phyloP scores from a whole-genome alignment of 305 asterid species.

The Petunia hybrid region DNA sequence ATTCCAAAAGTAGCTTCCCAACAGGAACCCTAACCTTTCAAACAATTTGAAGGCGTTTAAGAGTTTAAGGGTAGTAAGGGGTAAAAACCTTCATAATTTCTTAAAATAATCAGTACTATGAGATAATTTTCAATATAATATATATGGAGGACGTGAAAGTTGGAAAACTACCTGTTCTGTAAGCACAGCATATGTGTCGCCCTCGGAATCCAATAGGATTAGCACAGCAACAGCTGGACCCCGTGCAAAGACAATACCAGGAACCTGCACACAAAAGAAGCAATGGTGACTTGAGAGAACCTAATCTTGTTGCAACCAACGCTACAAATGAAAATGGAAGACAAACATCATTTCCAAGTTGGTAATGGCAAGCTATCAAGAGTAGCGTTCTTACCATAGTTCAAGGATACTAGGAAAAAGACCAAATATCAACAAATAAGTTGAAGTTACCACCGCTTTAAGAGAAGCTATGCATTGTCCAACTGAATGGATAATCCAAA shows the following conservation, averaged over 20 bases:
- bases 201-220: constrained; percentile 82
- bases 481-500: constrained; percentile 24
- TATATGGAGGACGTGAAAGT: neutral
- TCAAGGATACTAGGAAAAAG: constrained; percentile 3
- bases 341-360: neutral
- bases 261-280: constrained; percentile 58
- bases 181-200: constrained; percentile 85
- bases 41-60: constrained; percentile 36
- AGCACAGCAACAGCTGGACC: constrained; percentile 97
- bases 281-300: neutral
- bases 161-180: constrained; percentile 77
- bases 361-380: constrained; percentile 9
- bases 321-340: neutral
- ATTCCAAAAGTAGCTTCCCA: constrained; percentile 87
- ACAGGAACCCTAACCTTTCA: constrained; percentile 94
- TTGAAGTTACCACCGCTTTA: neutral
- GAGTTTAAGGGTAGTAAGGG: constrained; percentile 21
- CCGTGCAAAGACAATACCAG: constrained; percentile 92
- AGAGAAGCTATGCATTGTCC: constrained; percentile 7
- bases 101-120: neutral
- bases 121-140: neutral
- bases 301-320: neutral
- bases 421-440: constrained; percentile 9
- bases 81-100: constrained; percentile 20
- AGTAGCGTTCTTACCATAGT: neutral